phyloP scores from a whole-genome alignment of 2,329 filamentous ascomycete genomes.

The Neonectria neomacrospora region DNA sequence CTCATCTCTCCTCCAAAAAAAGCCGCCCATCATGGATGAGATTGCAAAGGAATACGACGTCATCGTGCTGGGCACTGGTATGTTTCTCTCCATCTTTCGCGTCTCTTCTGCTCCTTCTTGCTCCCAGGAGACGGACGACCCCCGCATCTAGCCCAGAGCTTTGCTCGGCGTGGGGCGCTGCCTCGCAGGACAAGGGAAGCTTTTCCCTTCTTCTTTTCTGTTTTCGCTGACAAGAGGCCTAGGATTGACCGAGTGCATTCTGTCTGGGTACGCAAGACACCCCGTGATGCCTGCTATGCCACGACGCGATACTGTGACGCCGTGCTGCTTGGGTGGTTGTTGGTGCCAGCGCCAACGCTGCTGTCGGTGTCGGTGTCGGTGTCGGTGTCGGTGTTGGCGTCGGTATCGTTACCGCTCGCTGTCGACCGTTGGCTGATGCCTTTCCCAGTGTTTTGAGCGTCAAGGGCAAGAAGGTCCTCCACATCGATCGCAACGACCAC shows the following conservation, averaged over 20 bases:
- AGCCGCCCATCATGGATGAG: conserved; percentile 82
- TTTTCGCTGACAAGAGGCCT: conserved; percentile 42
- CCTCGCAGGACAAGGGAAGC: conserved; percentile 1
- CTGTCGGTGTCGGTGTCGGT: conserved; percentile 28
- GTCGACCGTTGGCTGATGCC: conserved; percentile 37
- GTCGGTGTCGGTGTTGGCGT: conserved; percentile 26
- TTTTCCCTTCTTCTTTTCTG: conserved; percentile 12
- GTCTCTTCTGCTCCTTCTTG: conserved; percentile 25
- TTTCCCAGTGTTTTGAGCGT: conserved; percentile 82
- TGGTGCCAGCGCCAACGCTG: conserved; percentile 12
- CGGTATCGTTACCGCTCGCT: conserved; percentile 13
- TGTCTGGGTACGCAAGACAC: conserved; percentile 79
- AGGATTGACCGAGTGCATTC: conserved; percentile 99
- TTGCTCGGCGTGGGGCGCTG: conserved; percentile 17
- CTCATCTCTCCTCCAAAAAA: conserved; percentile 30
- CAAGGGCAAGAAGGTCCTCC: conserved; percentile 98
- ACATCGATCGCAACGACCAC: conserved; percentile 98
- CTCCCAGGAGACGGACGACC: conserved; percentile 28
- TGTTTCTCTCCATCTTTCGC: conserved; percentile 47
- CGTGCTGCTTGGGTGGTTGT: conserved; percentile 3
- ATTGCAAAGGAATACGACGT: conserved; percentile 99
- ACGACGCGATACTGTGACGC: conserved; percentile 2
- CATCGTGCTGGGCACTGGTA: conserved; percentile 97
- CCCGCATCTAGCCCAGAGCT: conserved; percentile 38
- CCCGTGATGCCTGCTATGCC: background rate